A percentile compares a stretch with the other conserved stretches of the same genome.
Conservation (phyloP, 2,329 filamentous ascomycete genomes). For the Aschersonia sp. region DNA sequence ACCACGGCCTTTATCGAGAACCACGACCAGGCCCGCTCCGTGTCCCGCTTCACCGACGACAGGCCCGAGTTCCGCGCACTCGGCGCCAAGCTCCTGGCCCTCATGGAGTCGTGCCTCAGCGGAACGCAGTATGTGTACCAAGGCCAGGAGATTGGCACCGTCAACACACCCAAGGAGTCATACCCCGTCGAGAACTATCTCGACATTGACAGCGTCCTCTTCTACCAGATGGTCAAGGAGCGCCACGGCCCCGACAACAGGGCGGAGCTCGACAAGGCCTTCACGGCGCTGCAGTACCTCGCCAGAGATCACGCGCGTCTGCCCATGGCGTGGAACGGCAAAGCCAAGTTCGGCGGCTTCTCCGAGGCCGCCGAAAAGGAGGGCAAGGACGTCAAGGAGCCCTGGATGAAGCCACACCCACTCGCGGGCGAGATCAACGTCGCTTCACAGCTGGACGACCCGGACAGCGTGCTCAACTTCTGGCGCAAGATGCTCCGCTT, state of each 20-base stretch:
- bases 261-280: slow-evolving; percentile 20
- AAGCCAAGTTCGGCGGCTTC: slow-evolving; percentile 17
- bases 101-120: slow-evolving; percentile 34
- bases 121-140: slow-evolving; percentile 55
- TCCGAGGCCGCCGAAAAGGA: slow-evolving; percentile 19
- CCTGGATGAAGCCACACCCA: slow-evolving; percentile 19
- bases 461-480: slow-evolving; percentile 18
- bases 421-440: slow-evolving; percentile 35
- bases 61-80: slow-evolving; percentile 28
- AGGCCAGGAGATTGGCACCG: slow-evolving; percentile 51
- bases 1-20: slow-evolving; percentile 52
- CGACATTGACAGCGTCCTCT: slow-evolving; percentile 33
- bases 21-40: slow-evolving; percentile 46
- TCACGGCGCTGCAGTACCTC: slow-evolving; percentile 17
- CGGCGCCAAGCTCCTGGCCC: slow-evolving; percentile 44
- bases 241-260: slow-evolving; percentile 13
- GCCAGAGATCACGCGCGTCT: slow-evolving; percentile 49
- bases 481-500: slow-evolving; percentile 17
- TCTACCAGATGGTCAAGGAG: slow-evolving; percentile 16
- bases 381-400: slow-evolving; percentile 12
- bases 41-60: slow-evolving; percentile 39
- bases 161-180: slow-evolving; percentile 43
- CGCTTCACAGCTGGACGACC: slow-evolving; percentile 30
- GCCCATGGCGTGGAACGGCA: slow-evolving; percentile 48
- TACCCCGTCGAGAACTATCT: slow-evolving; percentile 41